These are phyloP conservation scores for Ascosphaera aggregata DNA, from an alignment of 2,329 filamentous ascomycete genomes.

Conservation along the genomic window DNA sequence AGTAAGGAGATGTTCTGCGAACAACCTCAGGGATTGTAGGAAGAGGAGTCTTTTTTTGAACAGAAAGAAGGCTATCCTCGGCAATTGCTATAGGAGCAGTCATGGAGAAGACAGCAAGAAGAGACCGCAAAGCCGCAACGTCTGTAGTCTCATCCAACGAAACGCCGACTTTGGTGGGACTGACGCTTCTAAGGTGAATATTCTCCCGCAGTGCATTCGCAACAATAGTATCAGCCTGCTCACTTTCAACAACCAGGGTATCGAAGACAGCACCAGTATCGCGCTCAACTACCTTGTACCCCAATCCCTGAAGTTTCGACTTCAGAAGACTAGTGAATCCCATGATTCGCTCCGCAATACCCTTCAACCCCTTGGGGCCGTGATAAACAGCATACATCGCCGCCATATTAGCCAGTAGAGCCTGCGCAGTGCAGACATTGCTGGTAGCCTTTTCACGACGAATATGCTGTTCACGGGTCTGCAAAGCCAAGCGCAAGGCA, in stretches of 20 bases:
- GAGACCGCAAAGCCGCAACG: conserved; percentile 29
- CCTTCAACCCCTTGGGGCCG: conserved; percentile 58
- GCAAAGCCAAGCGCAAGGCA: conserved; percentile 63
- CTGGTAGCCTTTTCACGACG: conserved; percentile 89
- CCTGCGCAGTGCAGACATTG: conserved; percentile 93
- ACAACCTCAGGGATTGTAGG: conserved; percentile 28
- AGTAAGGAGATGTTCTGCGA: conserved; percentile 47
- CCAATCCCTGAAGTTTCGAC: conserved; percentile 35
- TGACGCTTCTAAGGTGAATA: conserved; percentile 41
- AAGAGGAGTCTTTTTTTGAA: conserved; percentile 16
- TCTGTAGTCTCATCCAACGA: conserved; percentile 57
- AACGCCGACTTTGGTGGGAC: conserved; percentile 39
- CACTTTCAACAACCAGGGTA: conserved; percentile 45
- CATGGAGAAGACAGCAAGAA: conserved; percentile 31
- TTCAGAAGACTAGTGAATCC: conserved; percentile 48
- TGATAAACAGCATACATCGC: conserved; percentile 91
- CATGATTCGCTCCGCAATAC: conserved; percentile 59
- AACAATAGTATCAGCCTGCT: conserved; percentile 28
- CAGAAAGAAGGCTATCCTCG: conserved; percentile 6
- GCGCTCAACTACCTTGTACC: conserved; percentile 37
- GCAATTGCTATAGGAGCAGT: conserved; percentile 16
- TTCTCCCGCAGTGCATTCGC: conserved; percentile 26
- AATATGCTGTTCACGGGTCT: conserved; percentile 92
- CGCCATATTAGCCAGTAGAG: conserved; percentile 83
- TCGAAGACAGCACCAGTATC: conserved; percentile 47